phyloP scores from a whole-genome alignment of 305 asterid species.

The Euphrasia arctica region DNA sequence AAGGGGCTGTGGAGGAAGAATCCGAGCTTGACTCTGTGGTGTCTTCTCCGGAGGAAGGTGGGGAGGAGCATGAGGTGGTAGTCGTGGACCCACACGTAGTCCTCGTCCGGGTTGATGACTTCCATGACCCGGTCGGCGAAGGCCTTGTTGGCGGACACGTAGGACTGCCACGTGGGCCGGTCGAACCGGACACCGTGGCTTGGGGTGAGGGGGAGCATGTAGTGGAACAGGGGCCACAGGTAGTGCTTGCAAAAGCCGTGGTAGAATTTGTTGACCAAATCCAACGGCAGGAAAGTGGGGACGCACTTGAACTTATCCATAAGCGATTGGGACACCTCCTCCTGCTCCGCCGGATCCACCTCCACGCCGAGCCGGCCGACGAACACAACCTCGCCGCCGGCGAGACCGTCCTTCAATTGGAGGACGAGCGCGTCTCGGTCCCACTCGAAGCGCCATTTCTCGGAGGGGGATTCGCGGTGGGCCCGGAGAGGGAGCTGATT shows the following conservation, averaged over 20 bases:
- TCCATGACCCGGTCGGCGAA: constrained; percentile 87
- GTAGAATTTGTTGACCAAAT: constrained; percentile 58
- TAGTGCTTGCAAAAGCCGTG: constrained; percentile 89
- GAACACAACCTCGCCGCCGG: constrained; percentile 58
- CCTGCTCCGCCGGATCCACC: constrained; percentile 58
- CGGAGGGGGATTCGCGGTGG: constrained; percentile 27
- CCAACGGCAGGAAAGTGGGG: constrained; percentile 69
- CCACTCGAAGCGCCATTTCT: constrained; percentile 80
- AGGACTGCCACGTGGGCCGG: constrained; percentile 62
- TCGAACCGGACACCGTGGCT: constrained; percentile 73
- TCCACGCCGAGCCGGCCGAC: constrained; percentile 63
- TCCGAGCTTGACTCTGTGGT: constrained; percentile 57
- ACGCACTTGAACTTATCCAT: constrained; percentile 68
- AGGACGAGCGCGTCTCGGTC: constrained; percentile 59
- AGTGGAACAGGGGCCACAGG: constrained; percentile 83
- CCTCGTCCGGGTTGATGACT: constrained; percentile 72
- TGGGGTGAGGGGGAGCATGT: constrained; percentile 68
- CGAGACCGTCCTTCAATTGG: constrained; percentile 67
- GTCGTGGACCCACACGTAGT: constrained; percentile 82
- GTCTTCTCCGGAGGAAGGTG: constrained; percentile 71
- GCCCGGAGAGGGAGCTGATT: constrained; percentile 71
- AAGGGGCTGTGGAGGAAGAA: constrained; percentile 76
- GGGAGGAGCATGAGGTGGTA: constrained; percentile 84
- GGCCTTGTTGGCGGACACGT: constrained; percentile 68
- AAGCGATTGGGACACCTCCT: constrained; percentile 61